These are phyloP conservation scores for Eucalyptus fibrosa DNA, from an alignment of 345 rosid genomes.

Conservation along the genomic window DNA sequence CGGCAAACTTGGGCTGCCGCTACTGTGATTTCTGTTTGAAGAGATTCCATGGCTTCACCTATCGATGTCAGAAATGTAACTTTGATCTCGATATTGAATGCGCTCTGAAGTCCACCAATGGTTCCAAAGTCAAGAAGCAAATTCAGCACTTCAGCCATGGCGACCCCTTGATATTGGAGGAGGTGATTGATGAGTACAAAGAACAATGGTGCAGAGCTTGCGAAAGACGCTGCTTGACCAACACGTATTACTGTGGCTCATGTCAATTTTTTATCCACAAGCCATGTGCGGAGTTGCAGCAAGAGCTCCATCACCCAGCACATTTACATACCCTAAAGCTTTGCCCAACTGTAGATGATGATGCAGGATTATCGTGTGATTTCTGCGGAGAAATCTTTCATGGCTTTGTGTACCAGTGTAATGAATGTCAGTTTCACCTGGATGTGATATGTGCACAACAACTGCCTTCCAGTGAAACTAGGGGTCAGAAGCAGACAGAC, in stretches of 20 bases:
- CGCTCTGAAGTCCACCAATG: background rate
- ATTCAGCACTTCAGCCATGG: background rate
- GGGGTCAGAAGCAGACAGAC: background rate
- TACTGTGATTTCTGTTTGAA: background rate
- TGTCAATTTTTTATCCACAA: background rate
- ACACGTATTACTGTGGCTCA: background rate
- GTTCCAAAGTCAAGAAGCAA: background rate
- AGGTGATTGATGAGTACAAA: background rate
- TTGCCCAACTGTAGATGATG: background rate
- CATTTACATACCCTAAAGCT: background rate
- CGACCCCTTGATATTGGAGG: background rate
- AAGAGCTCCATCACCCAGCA: background rate
- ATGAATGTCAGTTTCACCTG: background rate
- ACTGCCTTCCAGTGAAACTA: background rate
- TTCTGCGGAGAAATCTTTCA: background rate
- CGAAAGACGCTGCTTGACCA: background rate
- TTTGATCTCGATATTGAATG: background rate
- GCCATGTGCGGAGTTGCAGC: background rate
- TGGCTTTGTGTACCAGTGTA: background rate
- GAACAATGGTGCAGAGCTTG: background rate
- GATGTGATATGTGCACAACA: background rate
- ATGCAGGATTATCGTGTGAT: background rate
- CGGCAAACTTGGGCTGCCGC: background rate
- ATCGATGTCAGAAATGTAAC: background rate
- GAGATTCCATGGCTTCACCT: background rate